These are phyloP conservation scores for Candida anglica DNA, from an alignment of 805 yeast species.

Conservation along the genomic window DNA sequence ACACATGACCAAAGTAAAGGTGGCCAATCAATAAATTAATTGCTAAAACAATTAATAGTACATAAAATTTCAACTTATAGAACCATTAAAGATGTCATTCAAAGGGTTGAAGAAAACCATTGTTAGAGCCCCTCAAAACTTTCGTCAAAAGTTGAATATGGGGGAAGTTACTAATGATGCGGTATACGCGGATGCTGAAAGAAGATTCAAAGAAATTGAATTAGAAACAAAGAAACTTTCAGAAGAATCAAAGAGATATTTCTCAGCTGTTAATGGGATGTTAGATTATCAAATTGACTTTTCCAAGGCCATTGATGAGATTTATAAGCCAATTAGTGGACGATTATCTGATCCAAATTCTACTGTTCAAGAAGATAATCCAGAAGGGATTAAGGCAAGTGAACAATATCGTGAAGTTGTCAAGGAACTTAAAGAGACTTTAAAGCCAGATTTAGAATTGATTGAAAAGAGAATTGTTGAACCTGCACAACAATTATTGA, in stretches of 20 bases:
- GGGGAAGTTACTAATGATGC: constrained; percentile 63
- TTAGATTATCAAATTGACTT: constrained; percentile 90
- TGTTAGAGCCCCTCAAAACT: constrained; percentile 84
- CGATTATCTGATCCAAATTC: constrained; percentile 86
- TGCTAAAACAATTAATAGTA: too few species aligned
- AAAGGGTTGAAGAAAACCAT: constrained; percentile 82
- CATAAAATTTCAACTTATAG: not conserved
- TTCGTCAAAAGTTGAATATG: constrained; percentile 90
- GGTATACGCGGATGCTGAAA: constrained; percentile 91
- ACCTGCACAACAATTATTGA: constrained; percentile 88
- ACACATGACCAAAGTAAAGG: too few species aligned
- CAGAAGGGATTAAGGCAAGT: constrained; percentile 93
- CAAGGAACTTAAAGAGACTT: constrained; percentile 74
- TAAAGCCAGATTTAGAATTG: constrained; percentile 90
- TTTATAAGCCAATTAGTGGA: constrained; percentile 94
- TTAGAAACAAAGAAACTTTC: constrained; percentile 82
- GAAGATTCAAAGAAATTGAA: constrained; percentile 92
- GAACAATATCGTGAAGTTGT: constrained; percentile 89
- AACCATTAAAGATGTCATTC: constrained; percentile 59
- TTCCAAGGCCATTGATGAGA: constrained; percentile 92
- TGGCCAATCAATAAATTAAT: too few species aligned
- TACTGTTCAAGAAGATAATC: constrained; percentile 85
- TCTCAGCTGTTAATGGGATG: constrained; percentile 90
- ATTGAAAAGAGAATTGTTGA: constrained; percentile 84
- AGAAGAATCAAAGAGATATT: constrained; percentile 87